Conservation (phyloP, 2,329 filamentous ascomycete genomes). For the Cordyceps fumosorosea region DNA sequence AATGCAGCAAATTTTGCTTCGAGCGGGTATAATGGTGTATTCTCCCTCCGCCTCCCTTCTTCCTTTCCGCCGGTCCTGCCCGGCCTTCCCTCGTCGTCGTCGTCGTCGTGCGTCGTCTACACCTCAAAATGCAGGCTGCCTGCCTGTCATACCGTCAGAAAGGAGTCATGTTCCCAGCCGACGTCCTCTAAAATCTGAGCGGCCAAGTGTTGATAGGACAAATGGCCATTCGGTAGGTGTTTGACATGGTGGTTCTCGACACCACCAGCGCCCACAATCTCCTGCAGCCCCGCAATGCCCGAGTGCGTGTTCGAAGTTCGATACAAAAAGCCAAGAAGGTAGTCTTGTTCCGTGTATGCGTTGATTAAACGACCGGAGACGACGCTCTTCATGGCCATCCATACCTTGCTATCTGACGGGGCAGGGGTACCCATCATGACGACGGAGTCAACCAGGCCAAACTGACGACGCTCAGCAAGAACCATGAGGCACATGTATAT, state of each 20-base stretch:
- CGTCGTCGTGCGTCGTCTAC: background rate
- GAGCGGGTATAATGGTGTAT: constrained; percentile 7
- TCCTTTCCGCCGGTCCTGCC: no score
- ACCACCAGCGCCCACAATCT: constrained; percentile 57
- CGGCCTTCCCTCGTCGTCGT: background rate
- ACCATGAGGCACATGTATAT: constrained; percentile 79
- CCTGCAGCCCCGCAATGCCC: constrained; percentile 78
- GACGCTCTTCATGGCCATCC: constrained; percentile 71
- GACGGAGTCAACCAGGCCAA: constrained; percentile 80
- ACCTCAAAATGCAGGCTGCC: background rate
- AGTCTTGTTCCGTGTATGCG: constrained; percentile 81
- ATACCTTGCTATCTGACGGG: constrained; percentile 64
- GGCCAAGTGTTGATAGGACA: constrained; percentile 62
- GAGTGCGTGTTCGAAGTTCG: constrained; percentile 74
- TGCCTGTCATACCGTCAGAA: background rate
- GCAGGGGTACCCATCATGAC: constrained; percentile 78
- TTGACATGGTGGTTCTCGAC: constrained; percentile 64
- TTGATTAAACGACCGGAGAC: constrained; percentile 83
- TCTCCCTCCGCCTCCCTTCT: background rate
- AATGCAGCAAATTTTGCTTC: constrained; percentile 9
- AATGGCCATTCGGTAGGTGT: constrained; percentile 59
- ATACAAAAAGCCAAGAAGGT: constrained; percentile 82
- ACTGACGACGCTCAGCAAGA: constrained; percentile 73
- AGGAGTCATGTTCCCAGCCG: constrained; percentile 60
- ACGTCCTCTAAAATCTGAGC: constrained; percentile 61